phyloP scores from a whole-genome alignment of 2,329 filamentous ascomycete species.

The Davidsoniella virescens region DNA sequence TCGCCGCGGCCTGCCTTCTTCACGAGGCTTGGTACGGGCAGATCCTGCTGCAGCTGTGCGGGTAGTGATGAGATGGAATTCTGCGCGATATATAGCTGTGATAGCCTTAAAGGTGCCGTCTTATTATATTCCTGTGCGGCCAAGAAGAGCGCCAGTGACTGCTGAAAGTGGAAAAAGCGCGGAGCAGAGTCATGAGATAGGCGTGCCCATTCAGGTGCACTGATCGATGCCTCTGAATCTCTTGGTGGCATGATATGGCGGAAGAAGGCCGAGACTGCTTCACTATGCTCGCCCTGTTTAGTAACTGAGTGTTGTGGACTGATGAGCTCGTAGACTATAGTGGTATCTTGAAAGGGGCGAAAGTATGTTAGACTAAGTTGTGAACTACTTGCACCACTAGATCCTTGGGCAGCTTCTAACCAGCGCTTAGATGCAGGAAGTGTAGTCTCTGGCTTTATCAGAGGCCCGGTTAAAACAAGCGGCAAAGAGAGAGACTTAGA shows the following conservation, averaged over 20 bases:
- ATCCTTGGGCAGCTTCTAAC: too few species aligned
- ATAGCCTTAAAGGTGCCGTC: conserved; percentile 15
- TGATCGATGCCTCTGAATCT: too few species aligned
- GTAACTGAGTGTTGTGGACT: conserved; percentile 13
- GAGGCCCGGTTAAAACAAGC: background rate
- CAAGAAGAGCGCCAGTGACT: conserved; percentile 48
- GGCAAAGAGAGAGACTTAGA: conserved; percentile 5
- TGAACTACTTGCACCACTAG: too few species aligned
- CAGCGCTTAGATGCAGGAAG: too few species aligned
- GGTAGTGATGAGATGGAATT: conserved; percentile 57
- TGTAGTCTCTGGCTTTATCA: background rate
- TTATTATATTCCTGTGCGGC: conserved; percentile 35
- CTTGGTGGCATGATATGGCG: too few species aligned
- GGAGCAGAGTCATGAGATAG: conserved; percentile 6
- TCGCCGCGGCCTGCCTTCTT: conserved; percentile 53
- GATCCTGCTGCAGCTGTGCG: conserved; percentile 38
- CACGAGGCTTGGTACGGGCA: conserved; percentile 53
- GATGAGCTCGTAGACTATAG: conserved; percentile 23
- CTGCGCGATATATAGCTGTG: conserved; percentile 72
- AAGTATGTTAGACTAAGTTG: too few species aligned
- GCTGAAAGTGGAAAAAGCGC: conserved; percentile 39
- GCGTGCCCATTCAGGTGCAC: conserved; percentile 1
- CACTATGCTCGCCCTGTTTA: background rate
- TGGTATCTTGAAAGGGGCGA: too few species aligned
- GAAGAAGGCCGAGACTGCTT: conserved; percentile 15